These are phyloP conservation scores for Alternaria brassicicola DNA, from an alignment of 2,329 filamentous ascomycete genomes.

Conservation along the genomic window DNA sequence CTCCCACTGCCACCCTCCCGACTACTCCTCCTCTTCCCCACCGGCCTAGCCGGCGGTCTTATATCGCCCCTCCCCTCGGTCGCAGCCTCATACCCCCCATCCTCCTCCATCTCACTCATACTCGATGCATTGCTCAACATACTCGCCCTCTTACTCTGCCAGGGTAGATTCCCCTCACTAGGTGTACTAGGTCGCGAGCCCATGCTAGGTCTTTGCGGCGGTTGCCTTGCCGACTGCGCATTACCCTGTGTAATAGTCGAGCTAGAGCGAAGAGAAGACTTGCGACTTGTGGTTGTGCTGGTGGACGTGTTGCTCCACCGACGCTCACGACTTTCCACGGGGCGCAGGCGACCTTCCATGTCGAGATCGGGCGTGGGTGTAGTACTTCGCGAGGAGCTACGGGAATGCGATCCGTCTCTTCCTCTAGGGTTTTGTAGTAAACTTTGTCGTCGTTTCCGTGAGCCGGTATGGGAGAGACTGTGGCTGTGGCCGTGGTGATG, in stretches of 20 bases:
- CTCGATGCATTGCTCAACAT: slow-evolving; percentile 41
- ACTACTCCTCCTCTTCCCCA: slow-evolving; percentile 13
- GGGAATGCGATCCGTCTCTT: slow-evolving; percentile 38
- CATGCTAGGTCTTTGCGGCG: slow-evolving; percentile 13
- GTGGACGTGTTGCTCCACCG: slow-evolving; percentile 46
- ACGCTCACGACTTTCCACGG: slow-evolving; percentile 30
- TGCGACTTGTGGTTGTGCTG: slow-evolving; percentile 26
- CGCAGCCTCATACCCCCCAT: slow-evolving; percentile 18
- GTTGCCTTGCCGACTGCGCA: slow-evolving; percentile 37
- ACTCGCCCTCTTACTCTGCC: slow-evolving; percentile 43
- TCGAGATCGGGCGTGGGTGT: slow-evolving; percentile 45
- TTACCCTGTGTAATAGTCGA: slow-evolving; percentile 29
- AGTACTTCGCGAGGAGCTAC: slow-evolving; percentile 40
- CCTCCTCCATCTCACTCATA: slow-evolving; percentile 18
- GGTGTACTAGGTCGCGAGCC: slow-evolving; percentile 34
- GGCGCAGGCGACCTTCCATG: slow-evolving; percentile 33
- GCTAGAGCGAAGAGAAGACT: slow-evolving; percentile 27
- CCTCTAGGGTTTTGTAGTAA: slow-evolving; percentile 26
- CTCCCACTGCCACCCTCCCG: slow-evolving; percentile 18
- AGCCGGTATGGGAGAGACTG: slow-evolving; percentile 23
- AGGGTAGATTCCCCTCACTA: slow-evolving; percentile 29
- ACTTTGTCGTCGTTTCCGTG: slow-evolving; percentile 40
- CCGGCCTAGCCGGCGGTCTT: not conserved
- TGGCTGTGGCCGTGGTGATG: slow-evolving; percentile 19
- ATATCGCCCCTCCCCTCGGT: not conserved